Conservation (phyloP, 1,284 basidiomycete genomes). For the Heliocybe sulcata region DNA sequence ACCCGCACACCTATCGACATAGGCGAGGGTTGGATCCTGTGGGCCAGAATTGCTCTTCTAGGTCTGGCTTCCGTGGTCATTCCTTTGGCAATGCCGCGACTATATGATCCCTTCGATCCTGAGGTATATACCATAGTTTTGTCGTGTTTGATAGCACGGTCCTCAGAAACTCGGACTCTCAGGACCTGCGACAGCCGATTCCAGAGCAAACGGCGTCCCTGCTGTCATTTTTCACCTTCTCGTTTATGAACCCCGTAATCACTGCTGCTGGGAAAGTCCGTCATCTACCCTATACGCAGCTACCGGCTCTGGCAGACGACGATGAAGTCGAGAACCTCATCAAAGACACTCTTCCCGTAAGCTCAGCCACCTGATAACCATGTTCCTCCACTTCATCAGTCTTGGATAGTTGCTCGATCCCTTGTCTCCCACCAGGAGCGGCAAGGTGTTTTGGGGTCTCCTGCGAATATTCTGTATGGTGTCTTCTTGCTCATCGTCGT, state of each 20-base stretch:
- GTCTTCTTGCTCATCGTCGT: not conserved
- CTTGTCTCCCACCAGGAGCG: slow-evolving; percentile 13
- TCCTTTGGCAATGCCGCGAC: slow-evolving; percentile 37
- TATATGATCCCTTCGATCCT: slow-evolving; percentile 34
- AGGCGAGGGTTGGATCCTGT: slow-evolving; percentile 25
- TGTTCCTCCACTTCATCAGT: not conserved
- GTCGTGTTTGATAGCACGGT: not conserved
- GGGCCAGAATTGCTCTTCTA: slow-evolving; percentile 31
- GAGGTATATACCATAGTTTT: slow-evolving; percentile 14
- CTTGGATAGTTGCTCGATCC: slow-evolving; percentile 22
- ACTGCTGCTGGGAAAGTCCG: slow-evolving; percentile 19
- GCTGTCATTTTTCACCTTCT: slow-evolving; percentile 20
- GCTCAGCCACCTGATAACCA: not conserved
- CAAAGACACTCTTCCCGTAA: slow-evolving; percentile 23
- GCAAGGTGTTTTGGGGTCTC: slow-evolving; percentile 21
- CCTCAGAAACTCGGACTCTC: not conserved
- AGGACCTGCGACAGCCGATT: slow-evolving; percentile 12
- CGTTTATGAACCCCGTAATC: slow-evolving; percentile 25
- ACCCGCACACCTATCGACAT: slow-evolving; percentile 31
- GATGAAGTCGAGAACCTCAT: slow-evolving; percentile 34
- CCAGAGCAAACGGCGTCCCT: slow-evolving; percentile 30
- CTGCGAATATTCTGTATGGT: slow-evolving; percentile 15
- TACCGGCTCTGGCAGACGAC: slow-evolving; percentile 40
- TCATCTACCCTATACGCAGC: slow-evolving; percentile 22
- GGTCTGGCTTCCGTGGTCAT: slow-evolving; percentile 31